phyloP scores from a whole-genome alignment of 495 filamentous ascomycete species.

The Hypoxylon rickii region DNA sequence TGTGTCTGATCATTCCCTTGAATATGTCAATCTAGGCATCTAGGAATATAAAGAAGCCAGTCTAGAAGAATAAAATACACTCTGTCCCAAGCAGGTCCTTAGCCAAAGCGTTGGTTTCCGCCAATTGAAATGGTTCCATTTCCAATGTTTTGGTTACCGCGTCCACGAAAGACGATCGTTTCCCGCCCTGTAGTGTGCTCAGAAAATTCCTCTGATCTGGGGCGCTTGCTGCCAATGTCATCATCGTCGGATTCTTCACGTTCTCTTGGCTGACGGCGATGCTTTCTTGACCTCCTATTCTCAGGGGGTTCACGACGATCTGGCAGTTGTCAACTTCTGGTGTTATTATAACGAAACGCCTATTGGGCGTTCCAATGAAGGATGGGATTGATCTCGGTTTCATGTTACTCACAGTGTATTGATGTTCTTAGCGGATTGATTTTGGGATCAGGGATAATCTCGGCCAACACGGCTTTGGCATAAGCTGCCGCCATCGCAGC shows the following conservation, averaged over 20 bases:
- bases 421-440: not conserved
- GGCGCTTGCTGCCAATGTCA: not conserved
- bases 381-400: too few species aligned
- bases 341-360: too few species aligned
- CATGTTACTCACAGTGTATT: too few species aligned
- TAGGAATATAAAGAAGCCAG: too few species aligned
- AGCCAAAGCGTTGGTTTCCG: conserved; percentile 1
- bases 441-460: conserved; percentile 8
- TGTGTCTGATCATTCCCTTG: too few species aligned
- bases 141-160: conserved; percentile 11
- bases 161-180: not conserved
- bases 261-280: not conserved
- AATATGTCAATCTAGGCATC: too few species aligned
- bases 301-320: not conserved
- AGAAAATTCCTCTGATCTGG: not conserved
- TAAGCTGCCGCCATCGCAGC: conserved; percentile 47
- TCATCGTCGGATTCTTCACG: not conserved
- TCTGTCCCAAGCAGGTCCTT: too few species aligned
- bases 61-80: too few species aligned
- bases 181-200: not conserved
- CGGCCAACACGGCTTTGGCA: conserved; percentile 40
- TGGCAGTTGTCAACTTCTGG: not conserved
- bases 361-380: too few species aligned
- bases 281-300: not conserved
- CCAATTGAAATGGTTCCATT: conserved; percentile 15